These are phyloP conservation scores for Kingdonia uniflora DNA, from an alignment of 164 flowering plant genomes.

Conservation along the genomic window DNA sequence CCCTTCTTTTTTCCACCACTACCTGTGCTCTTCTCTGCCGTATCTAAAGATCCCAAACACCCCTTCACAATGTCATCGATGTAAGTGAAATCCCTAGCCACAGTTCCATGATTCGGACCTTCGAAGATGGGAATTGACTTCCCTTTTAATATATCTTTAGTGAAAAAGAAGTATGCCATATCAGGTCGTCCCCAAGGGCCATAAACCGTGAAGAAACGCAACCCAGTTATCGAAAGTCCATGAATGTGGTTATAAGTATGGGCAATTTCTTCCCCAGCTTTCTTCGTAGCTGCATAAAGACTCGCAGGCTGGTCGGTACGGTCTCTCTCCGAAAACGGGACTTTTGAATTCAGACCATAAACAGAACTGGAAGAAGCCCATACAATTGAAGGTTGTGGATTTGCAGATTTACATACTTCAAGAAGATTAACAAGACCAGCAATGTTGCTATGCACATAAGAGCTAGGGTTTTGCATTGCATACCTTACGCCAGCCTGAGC, in stretches of 20 bases:
- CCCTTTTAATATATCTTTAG: constrained; percentile 70
- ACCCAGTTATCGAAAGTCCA: constrained; percentile 81
- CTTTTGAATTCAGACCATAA: constrained; percentile 75
- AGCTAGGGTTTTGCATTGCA: constrained; percentile 84
- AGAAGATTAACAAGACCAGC: constrained; percentile 76
- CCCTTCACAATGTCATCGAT: constrained; percentile 77
- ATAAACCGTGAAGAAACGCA: constrained; percentile 87
- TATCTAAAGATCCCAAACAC: constrained; percentile 53
- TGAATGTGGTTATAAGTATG: constrained; percentile 83
- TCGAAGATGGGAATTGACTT: constrained; percentile 69
- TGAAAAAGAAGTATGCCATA: constrained; percentile 93
- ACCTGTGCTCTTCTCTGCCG: constrained; percentile 73
- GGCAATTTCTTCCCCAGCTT: constrained; percentile 88
- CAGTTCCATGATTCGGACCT: constrained; percentile 66
- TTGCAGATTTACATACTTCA: constrained; percentile 69
- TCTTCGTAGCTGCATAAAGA: constrained; percentile 89
- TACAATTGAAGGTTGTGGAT: constrained; percentile 88
- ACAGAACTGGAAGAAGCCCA: constrained; percentile 95
- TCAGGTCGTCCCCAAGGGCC: constrained; percentile 98
- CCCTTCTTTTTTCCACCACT: constrained; percentile 93
- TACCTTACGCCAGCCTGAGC: constrained; percentile 96
- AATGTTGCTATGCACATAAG: constrained; percentile 85
- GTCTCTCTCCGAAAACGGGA: constrained; percentile 79
- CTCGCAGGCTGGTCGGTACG: constrained; percentile 95
- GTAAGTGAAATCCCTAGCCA: constrained; percentile 88